A percentile compares a stretch with the other conserved stretches of the same genome.
Evolutionary conservation across 2,329 filamentous ascomycete genomes (phyloP).

Genomic region (Aspergillus sojae): DNA sequence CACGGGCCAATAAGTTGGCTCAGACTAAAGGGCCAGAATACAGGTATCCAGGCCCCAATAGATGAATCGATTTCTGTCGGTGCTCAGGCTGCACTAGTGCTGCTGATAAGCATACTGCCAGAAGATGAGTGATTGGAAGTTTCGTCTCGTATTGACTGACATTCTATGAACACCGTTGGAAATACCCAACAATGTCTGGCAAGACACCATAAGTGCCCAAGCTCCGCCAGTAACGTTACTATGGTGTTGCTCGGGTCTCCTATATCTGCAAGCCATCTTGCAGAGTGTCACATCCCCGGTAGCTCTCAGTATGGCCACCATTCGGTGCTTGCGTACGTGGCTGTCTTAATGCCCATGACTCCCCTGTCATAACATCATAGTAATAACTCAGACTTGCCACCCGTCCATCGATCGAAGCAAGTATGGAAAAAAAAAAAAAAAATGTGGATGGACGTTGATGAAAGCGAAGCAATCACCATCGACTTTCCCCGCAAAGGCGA

Average conservation of each 20-base stretch:
- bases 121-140: background rate
- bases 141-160: background rate
- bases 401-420: background rate
- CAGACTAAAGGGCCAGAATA: background rate
- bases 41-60: conserved; percentile 7
- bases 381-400: background rate
- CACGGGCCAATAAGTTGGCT: conserved; percentile 7
- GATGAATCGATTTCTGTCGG: conserved; percentile 15
- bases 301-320: background rate
- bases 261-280: conserved; percentile 8
- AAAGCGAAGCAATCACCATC: background rate
- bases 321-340: conserved; percentile 5
- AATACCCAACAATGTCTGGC: background rate
- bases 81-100: conserved; percentile 3
- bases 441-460: background rate
- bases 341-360: background rate
- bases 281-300: background rate
- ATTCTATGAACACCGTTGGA: background rate
- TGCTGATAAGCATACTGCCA: background rate
- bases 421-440: background rate
- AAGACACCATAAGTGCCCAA: conserved; percentile 4
- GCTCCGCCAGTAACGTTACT: background rate
- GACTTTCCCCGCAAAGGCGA: conserved; percentile 25
- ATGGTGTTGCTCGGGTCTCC: background rate
- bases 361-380: background rate